Evolutionary conservation across 192 early-diverging fungal genomes (phyloP).

Genomic region (Backusella parvicylindrica): DNA sequence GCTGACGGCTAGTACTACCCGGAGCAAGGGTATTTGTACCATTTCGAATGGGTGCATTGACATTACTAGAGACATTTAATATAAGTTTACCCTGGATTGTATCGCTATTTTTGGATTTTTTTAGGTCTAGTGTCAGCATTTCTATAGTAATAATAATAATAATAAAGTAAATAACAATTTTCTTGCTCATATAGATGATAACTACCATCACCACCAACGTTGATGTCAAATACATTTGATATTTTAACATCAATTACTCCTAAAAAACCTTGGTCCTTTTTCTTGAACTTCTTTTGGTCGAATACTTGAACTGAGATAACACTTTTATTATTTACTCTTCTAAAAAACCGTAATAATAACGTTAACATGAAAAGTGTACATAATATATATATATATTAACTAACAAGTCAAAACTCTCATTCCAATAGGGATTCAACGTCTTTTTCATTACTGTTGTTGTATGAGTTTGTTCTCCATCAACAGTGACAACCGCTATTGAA

Average conservation of each 20-base stretch:
- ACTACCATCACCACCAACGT: conserved; percentile 64
- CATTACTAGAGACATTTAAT: conserved; percentile 66
- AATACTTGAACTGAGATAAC: conserved; percentile 92
- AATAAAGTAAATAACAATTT: neutral
- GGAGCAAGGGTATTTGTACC: conserved; percentile 28
- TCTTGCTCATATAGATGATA: neutral
- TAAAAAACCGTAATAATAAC: conserved; percentile 19
- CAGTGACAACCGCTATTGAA: conserved; percentile 90
- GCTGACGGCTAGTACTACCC: neutral
- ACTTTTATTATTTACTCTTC: conserved; percentile 67
- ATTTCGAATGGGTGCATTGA: conserved; percentile 42
- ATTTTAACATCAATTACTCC: conserved; percentile 86
- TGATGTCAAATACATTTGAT: conserved; percentile 76
- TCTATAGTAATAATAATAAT: conserved; percentile 40
- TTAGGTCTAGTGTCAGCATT: conserved; percentile 86
- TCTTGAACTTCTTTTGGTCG: conserved; percentile 97
- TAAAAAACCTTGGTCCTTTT: conserved; percentile 84
- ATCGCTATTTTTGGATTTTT: conserved; percentile 79
- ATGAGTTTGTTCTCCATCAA: conserved; percentile 94
- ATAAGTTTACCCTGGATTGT: conserved; percentile 86
- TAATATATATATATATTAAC: conserved; percentile 44
- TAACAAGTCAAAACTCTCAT: conserved; percentile 57
- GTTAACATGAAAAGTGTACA: neutral
- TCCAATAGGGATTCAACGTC: conserved; percentile 96
- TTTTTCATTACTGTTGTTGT: conserved; percentile 85